Percentiles rank a stretch among this genome's conserved stretches.
Evolutionary conservation across 495 filamentous ascomycete species (phyloP).

Genomic region (Podospora australis): DNA sequence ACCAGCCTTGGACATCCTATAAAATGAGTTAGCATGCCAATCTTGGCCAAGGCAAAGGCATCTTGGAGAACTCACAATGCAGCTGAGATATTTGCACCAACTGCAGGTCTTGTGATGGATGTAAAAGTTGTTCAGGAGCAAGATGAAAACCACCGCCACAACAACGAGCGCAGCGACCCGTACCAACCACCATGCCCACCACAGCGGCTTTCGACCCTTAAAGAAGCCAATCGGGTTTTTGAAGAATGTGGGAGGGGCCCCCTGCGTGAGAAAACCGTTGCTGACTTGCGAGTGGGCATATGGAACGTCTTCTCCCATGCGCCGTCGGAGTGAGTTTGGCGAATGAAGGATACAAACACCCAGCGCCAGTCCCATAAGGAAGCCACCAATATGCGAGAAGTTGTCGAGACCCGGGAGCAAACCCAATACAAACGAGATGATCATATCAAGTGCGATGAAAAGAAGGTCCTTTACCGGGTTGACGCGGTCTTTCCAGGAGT

Average conservation of each 20-base stretch:
- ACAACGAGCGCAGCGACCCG: slow-evolving; percentile 71
- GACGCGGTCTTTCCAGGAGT: slow-evolving; percentile 74
- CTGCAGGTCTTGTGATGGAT: slow-evolving; percentile 63
- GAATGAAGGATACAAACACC: slow-evolving; percentile 84
- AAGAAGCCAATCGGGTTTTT: slow-evolving; percentile 76
- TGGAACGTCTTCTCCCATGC: slow-evolving; percentile 62
- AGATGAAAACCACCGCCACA: slow-evolving; percentile 72
- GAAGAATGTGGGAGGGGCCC: slow-evolving; percentile 50
- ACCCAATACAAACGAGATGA: slow-evolving; percentile 86
- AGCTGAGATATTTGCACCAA: slow-evolving; percentile 94
- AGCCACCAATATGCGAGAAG: slow-evolving; percentile 94
- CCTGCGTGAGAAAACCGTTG: slow-evolving; percentile 31
- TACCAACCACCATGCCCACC: slow-evolving; percentile 98
- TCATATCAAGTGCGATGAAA: slow-evolving; percentile 77
- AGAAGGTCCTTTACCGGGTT: slow-evolving; percentile 72
- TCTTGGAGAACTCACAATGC: slow-evolving; percentile 67
- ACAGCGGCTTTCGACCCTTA: slow-evolving; percentile 80
- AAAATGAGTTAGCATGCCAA: not conserved
- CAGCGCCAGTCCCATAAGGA: slow-evolving; percentile 83
- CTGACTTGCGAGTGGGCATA: slow-evolving; percentile 33
- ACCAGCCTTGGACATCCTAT: slow-evolving; percentile 73
- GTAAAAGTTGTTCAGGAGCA: slow-evolving; percentile 87
- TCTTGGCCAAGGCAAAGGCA: not conserved
- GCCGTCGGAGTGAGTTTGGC: slow-evolving; percentile 67
- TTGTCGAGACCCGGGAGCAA: slow-evolving; percentile 92